Conservation (phyloP, 208 protist genomes). For the Acanthamoeba sp. region DNA sequence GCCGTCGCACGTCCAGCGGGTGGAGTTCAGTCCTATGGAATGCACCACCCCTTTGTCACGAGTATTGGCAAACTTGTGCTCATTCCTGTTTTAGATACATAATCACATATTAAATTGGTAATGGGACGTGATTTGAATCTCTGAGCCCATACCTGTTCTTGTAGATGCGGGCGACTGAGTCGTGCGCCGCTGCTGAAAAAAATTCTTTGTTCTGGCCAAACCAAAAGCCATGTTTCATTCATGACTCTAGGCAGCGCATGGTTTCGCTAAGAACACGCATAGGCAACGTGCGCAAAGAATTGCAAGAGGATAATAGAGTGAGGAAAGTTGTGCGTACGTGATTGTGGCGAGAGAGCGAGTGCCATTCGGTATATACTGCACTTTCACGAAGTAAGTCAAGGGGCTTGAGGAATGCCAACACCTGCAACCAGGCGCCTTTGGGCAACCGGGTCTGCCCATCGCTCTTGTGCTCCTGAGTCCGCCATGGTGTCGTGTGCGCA, state of each 20-base stretch:
- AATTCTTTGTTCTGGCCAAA: conserved; percentile 37
- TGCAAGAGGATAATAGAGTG: background rate
- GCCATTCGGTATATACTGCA: background rate
- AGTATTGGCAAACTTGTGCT: too few relatives aligned
- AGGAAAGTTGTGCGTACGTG: background rate
- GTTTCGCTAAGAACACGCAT: background rate
- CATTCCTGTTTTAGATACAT: background rate
- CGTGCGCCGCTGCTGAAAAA: background rate
- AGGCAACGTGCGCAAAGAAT: background rate
- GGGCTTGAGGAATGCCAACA: background rate
- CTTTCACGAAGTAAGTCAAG: background rate
- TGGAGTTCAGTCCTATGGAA: background rate
- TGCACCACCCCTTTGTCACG: background rate
- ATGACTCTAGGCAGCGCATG: too few relatives aligned
- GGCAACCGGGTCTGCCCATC: background rate
- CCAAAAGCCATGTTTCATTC: too few relatives aligned
- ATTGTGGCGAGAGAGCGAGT: background rate
- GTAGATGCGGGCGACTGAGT: background rate
- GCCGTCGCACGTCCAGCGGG: background rate
- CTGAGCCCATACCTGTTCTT: background rate
- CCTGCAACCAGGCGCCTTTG: background rate
- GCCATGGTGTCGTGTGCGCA: too few relatives aligned
- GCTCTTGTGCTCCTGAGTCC: too few relatives aligned
- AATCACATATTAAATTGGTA: too few relatives aligned
- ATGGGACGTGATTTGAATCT: too few relatives aligned